Conservation (phyloP, 192 early-diverging fungal genomes). For the Geranomyces michiganensis region DNA sequence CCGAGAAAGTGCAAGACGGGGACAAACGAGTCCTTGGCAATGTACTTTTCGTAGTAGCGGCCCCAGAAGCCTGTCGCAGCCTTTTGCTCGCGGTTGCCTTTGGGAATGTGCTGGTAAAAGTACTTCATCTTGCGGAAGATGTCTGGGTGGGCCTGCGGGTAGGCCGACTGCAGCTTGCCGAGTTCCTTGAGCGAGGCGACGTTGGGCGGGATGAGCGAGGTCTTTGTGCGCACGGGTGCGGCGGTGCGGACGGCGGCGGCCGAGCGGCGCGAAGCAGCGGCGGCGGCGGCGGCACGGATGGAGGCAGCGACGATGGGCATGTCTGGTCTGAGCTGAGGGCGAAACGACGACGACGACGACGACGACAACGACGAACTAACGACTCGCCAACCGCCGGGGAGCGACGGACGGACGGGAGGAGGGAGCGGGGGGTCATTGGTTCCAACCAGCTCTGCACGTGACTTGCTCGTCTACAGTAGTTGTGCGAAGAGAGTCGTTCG, state of each 20-base stretch:
- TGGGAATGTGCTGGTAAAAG: conserved; percentile 54
- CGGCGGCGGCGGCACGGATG: background rate
- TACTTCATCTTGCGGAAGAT: conserved; percentile 53
- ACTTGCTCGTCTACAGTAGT: too few species aligned
- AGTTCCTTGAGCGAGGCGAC: conserved; percentile 54
- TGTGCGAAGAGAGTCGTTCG: too few species aligned
- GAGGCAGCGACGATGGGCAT: background rate
- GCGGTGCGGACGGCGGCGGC: conserved; percentile 19
- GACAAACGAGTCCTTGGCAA: conserved; percentile 49
- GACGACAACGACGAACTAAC: too few species aligned
- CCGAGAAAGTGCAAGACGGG: conserved; percentile 57
- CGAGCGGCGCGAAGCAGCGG: conserved; percentile 1
- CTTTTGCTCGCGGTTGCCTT: conserved; percentile 44
- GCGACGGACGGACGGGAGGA: too few species aligned
- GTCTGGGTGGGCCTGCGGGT: conserved; percentile 59
- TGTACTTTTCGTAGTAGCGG: conserved; percentile 51
- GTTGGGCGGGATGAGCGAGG: conserved; percentile 51
- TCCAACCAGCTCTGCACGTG: too few species aligned
- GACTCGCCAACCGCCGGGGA: too few species aligned
- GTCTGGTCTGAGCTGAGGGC: too few species aligned
- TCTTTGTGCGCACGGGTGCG: conserved; percentile 46
- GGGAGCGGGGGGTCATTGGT: too few species aligned
- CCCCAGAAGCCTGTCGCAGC: conserved; percentile 41
- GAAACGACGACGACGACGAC: too few species aligned
- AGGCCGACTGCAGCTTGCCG: conserved; percentile 46